A percentile compares a stretch with the other conserved stretches of the same genome.
Conservation (phyloP, 495 filamentous ascomycete genomes). For the Aspergillus nanangensis region DNA sequence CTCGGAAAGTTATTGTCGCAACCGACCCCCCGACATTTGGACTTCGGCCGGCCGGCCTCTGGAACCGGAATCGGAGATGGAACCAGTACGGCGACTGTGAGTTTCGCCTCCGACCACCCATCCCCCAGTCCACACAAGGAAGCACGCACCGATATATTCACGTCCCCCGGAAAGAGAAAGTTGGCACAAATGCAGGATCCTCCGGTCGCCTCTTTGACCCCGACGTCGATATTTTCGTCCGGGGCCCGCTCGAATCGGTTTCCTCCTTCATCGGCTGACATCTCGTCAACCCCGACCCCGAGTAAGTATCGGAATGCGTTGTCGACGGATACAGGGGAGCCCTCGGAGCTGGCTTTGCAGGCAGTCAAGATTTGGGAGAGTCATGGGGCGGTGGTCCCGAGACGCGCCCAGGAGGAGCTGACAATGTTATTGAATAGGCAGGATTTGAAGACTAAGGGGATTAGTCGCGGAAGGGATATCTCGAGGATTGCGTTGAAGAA, state of each 20-base stretch:
- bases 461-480: slow-evolving; percentile 59
- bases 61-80: too few relatives aligned
- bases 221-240: slow-evolving; percentile 16
- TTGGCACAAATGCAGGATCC: slow-evolving; percentile 29
- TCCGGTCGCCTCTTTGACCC: slow-evolving; percentile 10
- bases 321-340: slow-evolving; percentile 19
- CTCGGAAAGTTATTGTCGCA: slow-evolving; percentile 3
- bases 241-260: slow-evolving; percentile 12
- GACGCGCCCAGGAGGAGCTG: slow-evolving; percentile 35
- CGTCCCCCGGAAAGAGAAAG: slow-evolving; percentile 53
- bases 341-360: slow-evolving; percentile 47
- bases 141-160: slow-evolving; percentile 34
- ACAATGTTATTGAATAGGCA: slow-evolving; percentile 49
- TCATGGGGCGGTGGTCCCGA: slow-evolving; percentile 39
- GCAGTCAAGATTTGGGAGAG: slow-evolving; percentile 47
- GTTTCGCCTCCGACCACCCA: slow-evolving; percentile 17
- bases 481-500: slow-evolving; percentile 54
- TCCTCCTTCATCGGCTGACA: slow-evolving; percentile 27
- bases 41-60: slow-evolving; percentile 16
- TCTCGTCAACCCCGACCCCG: slow-evolving; percentile 47
- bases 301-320: slow-evolving; percentile 38
- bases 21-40: slow-evolving; percentile 16
- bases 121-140: slow-evolving; percentile 27
- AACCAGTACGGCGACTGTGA: too few relatives aligned
- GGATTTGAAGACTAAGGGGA: slow-evolving; percentile 50